Conservation (phyloP, 2,329 filamentous ascomycete genomes). For the Rosellinia necatrix region DNA sequence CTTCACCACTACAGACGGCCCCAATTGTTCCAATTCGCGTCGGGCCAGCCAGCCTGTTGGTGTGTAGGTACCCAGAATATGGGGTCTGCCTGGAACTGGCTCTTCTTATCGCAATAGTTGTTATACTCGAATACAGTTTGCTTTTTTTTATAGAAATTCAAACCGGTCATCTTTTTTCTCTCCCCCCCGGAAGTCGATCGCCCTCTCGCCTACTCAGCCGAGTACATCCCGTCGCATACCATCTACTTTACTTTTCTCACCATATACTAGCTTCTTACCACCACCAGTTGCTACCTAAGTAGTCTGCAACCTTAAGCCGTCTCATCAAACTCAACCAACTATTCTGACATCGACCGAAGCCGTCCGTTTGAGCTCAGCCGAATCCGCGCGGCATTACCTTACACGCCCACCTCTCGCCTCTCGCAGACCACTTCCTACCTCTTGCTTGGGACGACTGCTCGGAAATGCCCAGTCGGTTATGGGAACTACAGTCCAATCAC, state of each 20-base stretch:
- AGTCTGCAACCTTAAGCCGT: neutral
- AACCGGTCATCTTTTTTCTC: too few relatives aligned
- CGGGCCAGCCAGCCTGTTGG: slow-evolving; percentile 11
- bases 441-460: slow-evolving; percentile 11
- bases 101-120: slow-evolving; percentile 19
- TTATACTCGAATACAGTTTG: slow-evolving; percentile 14
- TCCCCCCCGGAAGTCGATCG: slow-evolving; percentile 8
- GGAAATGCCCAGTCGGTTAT: slow-evolving; percentile 42
- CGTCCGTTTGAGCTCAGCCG: neutral
- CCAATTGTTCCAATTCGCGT: slow-evolving; percentile 10
- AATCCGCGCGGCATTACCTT: neutral
- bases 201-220: slow-evolving; percentile 13
- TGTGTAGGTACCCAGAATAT: slow-evolving; percentile 14
- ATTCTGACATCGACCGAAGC: slow-evolving; percentile 1
- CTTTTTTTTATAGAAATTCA: too few relatives aligned
- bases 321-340: neutral
- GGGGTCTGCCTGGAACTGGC: slow-evolving; percentile 11
- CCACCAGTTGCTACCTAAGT: too few relatives aligned
- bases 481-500: slow-evolving; percentile 32
- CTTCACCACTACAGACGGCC: neutral
- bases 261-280: slow-evolving; percentile 7
- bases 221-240: slow-evolving; percentile 15
- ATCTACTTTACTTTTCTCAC: slow-evolving; percentile 8
- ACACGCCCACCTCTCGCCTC: neutral
- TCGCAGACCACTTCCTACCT: neutral